Base-by-base conservation (phyloP, 2,329 filamentous ascomycete genomes). In the Chaetomiaceae sp. region DNA sequence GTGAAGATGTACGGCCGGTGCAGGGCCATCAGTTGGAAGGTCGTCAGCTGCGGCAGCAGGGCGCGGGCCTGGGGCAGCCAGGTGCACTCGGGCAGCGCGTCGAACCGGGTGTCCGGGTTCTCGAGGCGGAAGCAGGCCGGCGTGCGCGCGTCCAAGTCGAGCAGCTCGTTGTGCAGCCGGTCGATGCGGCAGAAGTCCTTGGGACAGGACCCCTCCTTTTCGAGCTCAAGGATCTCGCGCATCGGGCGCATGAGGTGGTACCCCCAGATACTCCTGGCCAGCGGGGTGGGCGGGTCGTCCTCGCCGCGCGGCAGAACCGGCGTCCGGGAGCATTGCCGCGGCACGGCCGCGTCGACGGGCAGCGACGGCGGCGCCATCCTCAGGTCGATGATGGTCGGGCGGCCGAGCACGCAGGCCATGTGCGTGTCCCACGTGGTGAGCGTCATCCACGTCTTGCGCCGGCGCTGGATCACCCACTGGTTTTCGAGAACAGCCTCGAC, bases 1-100 rank as follows among this genome's bases (percentile, higher is more conserved):
- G 76, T 78, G 53, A 83, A 82, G 17, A 83, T 73, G 56, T 81
- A 83, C 0, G 78, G 77, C 19, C 79, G 69, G 50, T 83, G 79
- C 32, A 83, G 65, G 4, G 76, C 77, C 65, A 83, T 77, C 39
- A 77, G 62, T 47, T 75, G 72, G 57, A 82, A 79, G 0, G 71
- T 65, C 10, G 69, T 61, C 5, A 74, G 58, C 53, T 77, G 74
- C 12, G 73, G 71, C 40, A 74, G 58, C 39, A 69, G 66, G 47
- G 68, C 64, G 32, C 76, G 65, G n/a, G 67, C 64, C 41, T 64
- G 58, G 10, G 65, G 65, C 30, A 83, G 58, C 78, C 78, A 81
- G 44, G 65, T 62, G 49, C 72, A 72, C n/a, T 72, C 70, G 0
- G 74, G 70, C n/a, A 71, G 59, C 14, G 67, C 55, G 49, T 83